A percentile compares a stretch with the other conserved stretches of the same genome.
Evolutionary conservation across 345 rosid species (phyloP).

Genomic region (Durio zibethinus): DNA sequence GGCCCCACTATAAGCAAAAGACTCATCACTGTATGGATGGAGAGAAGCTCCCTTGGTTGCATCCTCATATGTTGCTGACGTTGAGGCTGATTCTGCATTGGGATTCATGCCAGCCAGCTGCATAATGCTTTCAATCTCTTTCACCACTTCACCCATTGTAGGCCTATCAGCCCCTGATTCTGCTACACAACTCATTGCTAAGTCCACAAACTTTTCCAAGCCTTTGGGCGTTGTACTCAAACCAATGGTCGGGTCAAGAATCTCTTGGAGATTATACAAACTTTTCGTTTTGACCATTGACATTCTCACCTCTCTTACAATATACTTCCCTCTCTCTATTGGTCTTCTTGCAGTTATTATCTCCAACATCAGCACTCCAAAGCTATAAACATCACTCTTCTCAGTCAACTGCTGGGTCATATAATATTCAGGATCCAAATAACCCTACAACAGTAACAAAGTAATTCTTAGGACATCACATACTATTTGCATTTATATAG

Average conservation of each 20-base stretch:
- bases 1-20: neutral
- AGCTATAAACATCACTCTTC: constrained; percentile 94
- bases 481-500: neutral
- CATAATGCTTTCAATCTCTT: constrained; percentile 70
- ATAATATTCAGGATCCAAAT: constrained; percentile 44
- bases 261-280: constrained; percentile 55
- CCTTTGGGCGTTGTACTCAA: constrained; percentile 50
- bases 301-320: constrained; percentile 68
- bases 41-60: neutral
- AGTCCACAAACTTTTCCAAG: constrained; percentile 52
- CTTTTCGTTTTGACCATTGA: constrained; percentile 54
- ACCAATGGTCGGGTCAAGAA: constrained; percentile 60
- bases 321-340: constrained; percentile 71
- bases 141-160: constrained; percentile 69
- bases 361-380: constrained; percentile 84
- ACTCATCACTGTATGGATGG: constrained; percentile 11
- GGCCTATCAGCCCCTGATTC: constrained; percentile 62
- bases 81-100: constrained; percentile 47
- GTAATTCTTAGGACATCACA: neutral
- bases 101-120: constrained; percentile 58
- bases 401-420: constrained; percentile 87
- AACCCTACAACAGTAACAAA: neutral
- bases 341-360: constrained; percentile 69
- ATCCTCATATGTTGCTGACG: constrained; percentile 29
- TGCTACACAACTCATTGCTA: constrained; percentile 63